phyloP scores from a whole-genome alignment of 1,284 basidiomycete species.

The Chalciporus sp. region DNA sequence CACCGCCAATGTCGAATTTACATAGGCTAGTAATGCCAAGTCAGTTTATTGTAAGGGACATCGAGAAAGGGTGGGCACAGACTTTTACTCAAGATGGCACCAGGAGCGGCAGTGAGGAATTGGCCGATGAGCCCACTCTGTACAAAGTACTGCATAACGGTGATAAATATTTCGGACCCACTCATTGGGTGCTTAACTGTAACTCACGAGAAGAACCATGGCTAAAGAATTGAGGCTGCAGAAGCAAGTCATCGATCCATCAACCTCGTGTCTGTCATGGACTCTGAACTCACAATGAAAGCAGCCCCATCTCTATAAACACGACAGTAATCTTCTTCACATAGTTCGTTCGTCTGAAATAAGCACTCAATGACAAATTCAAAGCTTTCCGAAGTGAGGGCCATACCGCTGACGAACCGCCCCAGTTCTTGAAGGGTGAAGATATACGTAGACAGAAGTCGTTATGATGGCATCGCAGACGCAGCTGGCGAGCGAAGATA shows the following conservation, averaged over 20 bases:
- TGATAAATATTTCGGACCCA: neutral
- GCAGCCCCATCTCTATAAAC: constrained; percentile 5
- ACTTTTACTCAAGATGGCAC: constrained; percentile 4
- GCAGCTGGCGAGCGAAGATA: neutral
- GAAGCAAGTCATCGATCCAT: neutral
- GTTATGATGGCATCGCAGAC: constrained; percentile 13
- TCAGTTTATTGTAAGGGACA: neutral
- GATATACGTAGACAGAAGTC: constrained; percentile 2
- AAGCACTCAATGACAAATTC: neutral
- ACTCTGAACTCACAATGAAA: constrained; percentile 3
- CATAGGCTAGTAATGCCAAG: neutral
- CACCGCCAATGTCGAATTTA: constrained; percentile 7
- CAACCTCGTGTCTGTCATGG: neutral
- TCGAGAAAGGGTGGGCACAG: neutral
- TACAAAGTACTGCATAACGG: neutral
- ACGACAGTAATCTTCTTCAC: constrained; percentile 3
- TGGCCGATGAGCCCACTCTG: neutral
- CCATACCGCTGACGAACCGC: neutral
- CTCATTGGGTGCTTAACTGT: too few relatives aligned
- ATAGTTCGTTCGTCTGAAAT: neutral
- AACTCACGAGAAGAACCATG: constrained; percentile 4
- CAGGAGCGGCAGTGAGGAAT: constrained; percentile 4
- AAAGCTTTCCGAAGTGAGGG: neutral
- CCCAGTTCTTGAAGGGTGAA: constrained; percentile 4
- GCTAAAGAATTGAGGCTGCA: neutral